phyloP scores from a whole-genome alignment of 2,329 filamentous ascomycete genomes.

The Aspergillus arachidicola region DNA sequence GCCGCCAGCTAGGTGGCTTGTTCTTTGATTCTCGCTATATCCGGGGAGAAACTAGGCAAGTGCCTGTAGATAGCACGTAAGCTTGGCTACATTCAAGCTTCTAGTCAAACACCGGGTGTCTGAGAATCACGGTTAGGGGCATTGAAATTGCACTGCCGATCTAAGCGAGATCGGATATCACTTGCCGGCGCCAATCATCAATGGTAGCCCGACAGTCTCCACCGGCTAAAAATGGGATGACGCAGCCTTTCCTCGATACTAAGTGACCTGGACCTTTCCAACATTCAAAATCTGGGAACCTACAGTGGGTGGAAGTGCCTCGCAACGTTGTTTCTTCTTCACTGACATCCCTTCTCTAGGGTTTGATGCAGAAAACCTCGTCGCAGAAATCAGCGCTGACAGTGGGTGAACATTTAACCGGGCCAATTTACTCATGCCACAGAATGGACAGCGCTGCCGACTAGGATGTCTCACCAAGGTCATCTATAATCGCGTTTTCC shows the following conservation, averaged over 20 bases:
- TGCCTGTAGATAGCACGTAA: neutral
- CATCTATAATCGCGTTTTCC: no score
- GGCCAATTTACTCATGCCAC: no score
- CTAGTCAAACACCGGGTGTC: neutral
- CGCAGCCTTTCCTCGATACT: neutral
- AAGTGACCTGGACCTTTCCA: no score
- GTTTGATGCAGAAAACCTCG: no score
- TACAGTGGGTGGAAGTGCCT: no score
- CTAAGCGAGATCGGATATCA: neutral
- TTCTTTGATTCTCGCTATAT: neutral
- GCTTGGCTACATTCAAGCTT: neutral
- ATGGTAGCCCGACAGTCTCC: neutral
- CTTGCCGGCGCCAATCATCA: neutral
- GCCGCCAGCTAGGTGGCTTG: neutral
- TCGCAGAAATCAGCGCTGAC: no score
- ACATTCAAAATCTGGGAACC: no score
- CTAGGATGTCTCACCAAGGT: no score
- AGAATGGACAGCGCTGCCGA: no score
- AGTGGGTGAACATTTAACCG: no score
- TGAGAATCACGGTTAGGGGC: neutral
- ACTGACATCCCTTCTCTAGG: no score
- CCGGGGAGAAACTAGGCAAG: neutral
- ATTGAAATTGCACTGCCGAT: neutral
- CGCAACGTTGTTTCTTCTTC: no score
- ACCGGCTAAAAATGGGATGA: neutral